phyloP scores from a whole-genome alignment of 352 stramenopile species.

The Phytopythium boreale region DNA sequence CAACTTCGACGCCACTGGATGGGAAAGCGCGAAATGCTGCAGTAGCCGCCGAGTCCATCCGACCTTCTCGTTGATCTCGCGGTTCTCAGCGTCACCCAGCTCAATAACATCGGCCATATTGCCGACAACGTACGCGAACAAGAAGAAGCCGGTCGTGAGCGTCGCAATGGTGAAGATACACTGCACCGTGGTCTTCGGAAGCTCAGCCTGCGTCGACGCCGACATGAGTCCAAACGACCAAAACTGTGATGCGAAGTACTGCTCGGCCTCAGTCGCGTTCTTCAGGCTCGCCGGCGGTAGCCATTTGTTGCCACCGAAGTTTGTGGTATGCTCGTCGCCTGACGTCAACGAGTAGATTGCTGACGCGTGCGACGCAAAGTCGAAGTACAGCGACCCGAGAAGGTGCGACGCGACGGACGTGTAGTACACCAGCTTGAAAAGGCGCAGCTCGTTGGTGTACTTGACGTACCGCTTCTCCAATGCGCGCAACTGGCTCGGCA shows the following conservation, averaged over 20 bases:
- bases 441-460: conserved; percentile 34
- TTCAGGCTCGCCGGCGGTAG: conserved; percentile 25
- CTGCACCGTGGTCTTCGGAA: conserved; percentile 36
- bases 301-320: conserved; percentile 45
- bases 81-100: conserved; percentile 37
- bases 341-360: conserved; percentile 3
- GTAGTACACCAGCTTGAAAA: conserved; percentile 56
- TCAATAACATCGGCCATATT: conserved; percentile 56
- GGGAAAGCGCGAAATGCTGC: conserved; percentile 38
- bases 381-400: conserved; percentile 54
- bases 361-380: conserved; percentile 34
- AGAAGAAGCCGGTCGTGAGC: conserved; percentile 39
- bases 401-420: conserved; percentile 41
- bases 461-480: conserved; percentile 43
- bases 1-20: conserved; percentile 31
- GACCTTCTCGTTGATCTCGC: conserved; percentile 48
- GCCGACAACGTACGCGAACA: conserved; percentile 60
- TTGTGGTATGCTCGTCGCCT: neutral
- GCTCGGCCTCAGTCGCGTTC: conserved; percentile 12
- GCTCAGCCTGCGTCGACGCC: conserved; percentile 34
- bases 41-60: conserved; percentile 40
- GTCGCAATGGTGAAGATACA: conserved; percentile 46
- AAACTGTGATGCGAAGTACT: conserved; percentile 48
- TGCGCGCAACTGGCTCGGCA: conserved; percentile 21
- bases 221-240: conserved; percentile 67